phyloP scores from a whole-genome alignment of 805 yeast genomes.

The Debaryomyces prosopidis region DNA sequence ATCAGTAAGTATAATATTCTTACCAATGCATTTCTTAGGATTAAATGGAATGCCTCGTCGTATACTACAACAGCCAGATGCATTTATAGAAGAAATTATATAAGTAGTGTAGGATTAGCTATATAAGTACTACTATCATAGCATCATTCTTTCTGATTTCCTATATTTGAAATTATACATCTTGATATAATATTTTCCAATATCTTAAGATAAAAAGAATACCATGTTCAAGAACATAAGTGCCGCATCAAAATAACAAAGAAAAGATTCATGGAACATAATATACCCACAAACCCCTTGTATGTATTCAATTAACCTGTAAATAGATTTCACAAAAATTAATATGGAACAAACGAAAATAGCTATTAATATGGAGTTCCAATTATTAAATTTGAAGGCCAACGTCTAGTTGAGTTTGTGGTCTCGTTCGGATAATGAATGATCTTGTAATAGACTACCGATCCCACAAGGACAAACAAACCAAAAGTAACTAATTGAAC shows the following conservation, averaged over 20 bases:
- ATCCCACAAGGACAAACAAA: slow-evolving; percentile 21
- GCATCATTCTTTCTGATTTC: no score
- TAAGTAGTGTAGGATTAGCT: no score
- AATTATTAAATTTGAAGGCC: slow-evolving; percentile 6
- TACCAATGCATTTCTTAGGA: no score
- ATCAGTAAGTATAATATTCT: no score
- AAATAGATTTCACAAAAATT: slow-evolving; percentile 30
- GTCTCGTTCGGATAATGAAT: background rate
- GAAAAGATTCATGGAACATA: slow-evolving; percentile 21
- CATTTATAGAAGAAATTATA: no score
- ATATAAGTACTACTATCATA: no score
- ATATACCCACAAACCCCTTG: slow-evolving; percentile 28
- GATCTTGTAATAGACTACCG: slow-evolving; percentile 10
- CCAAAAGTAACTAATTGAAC: slow-evolving; percentile 30
- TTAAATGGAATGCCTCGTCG: no score
- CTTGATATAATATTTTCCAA: slow-evolving; percentile 1
- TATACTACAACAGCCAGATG: no score
- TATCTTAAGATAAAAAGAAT: slow-evolving; percentile 1
- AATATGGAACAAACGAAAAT: slow-evolving; percentile 12
- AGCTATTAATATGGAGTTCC: slow-evolving; percentile 6
- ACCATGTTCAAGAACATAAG: slow-evolving; percentile 19
- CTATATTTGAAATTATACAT: background rate
- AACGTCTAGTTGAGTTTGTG: background rate
- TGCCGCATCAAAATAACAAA: slow-evolving; percentile 27
- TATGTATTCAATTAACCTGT: slow-evolving; percentile 26